Base-by-base conservation (phyloP, 495 filamentous ascomycete genomes). In the Penicillium pancosmium region DNA sequence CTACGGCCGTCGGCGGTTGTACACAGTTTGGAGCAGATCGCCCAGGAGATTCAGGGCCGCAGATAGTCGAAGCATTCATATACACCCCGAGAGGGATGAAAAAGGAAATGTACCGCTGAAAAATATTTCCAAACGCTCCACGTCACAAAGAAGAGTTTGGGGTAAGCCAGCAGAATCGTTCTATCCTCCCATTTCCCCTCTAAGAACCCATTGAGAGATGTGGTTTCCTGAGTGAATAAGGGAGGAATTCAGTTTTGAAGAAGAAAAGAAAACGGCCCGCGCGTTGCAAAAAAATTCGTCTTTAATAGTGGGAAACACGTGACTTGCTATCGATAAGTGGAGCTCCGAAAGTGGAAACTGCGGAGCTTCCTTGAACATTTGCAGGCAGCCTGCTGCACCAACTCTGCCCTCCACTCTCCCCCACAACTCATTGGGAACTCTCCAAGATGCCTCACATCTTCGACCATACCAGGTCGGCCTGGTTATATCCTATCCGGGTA, bases 401-500 rank as follows among this genome's bases (percentile, higher is more conserved):
- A 40, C 36, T 40, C 8, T 16, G 41, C 13, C 16, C 16, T 44
- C 16, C 15, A 16, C 41, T 16, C 41, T 8, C 16, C 21, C 3
- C 19, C 19, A 48, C 21, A 13, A 15, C n/a, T 19, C 10, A 11
- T 11, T 36, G 7, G 21, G 35, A 21, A 31, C 38, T 54, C 21
- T 40, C 36, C 15, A 55, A 23, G 13, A 73, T 71, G 67, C 12
- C 71, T 23, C 57, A 50, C 46, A 12, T 62, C 36, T 69, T 56
- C 63, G 65, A 78, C 56, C 36, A 66, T 11, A 68, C 51, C 40
- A 67, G 73, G 54, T 80, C 83, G 50, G 78, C 80, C 10, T 84
- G 80, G 77, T 68, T 85, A 35, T 85, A 84, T 69, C 83, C 83
- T 25, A 49, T 85, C 31, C 77, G 79, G 69, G 83, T 84, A 70